Base-by-base conservation (phyloP, 2,329 filamentous ascomycete species). In the Hirsutella minnesotensis region DNA sequence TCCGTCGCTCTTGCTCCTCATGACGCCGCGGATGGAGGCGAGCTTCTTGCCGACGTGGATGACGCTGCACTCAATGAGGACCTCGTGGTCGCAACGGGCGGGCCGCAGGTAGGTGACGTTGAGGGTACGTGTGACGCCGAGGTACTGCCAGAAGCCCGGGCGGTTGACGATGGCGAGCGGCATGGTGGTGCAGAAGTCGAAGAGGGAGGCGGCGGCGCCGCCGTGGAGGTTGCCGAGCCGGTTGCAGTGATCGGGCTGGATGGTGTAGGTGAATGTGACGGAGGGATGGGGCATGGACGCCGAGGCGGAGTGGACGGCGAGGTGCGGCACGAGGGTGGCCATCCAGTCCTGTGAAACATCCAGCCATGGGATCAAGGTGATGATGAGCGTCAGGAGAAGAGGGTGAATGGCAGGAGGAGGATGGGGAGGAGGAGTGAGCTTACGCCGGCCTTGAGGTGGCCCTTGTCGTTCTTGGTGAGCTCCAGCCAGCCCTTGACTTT, bases 81-180 rank as follows among this genome's bases (percentile, higher is more conserved):
- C 61, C 49, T 67, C 64, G 1, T 60, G 62, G 9, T 73, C 78
- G 12, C 57, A 54, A 1, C 73, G 72, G 3, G 73, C 68, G 1
- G 82, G 81, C 1, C 79, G 69, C 46, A 86, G 60, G 57, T 83
- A 87, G 0, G 78, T 83, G 35, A 82, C 70, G 52, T 72, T 77
- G 42, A 87, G 66, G 21, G 75, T 79, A 45, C 82, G 71, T 54
- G 69, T 78, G 21, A 86, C 80, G 31, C 82, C 81, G 20, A 79
- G 67, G 33, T 62, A 64, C 44, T 68, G 62, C 73, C 81, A 84
- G 56, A 72, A 77, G 5, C 78, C 81, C 0, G 73, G 74, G 19
- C 63, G 64, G 37, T 71, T 70, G 41, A 81, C 58, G 31, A 79
- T 67, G 9, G 70, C 59, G 12, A 86, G 59, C 3, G 77, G 66